Conservation (phyloP, 257 asterid species). For the Capsicum chinense region DNA sequence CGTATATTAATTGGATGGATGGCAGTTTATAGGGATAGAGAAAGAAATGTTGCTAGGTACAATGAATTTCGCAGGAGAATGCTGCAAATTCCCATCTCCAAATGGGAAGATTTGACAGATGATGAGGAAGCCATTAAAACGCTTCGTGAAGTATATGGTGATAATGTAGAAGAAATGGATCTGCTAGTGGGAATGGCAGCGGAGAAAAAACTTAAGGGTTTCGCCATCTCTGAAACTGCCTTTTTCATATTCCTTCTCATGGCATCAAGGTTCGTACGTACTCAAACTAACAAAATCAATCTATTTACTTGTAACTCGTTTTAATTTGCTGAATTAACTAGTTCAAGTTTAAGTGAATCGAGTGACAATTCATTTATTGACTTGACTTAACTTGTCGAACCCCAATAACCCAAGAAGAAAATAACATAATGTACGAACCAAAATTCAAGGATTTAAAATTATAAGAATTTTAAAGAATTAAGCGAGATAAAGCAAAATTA, state of each 20-base stretch:
- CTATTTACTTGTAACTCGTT: too few relatives aligned
- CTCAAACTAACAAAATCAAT: neutral
- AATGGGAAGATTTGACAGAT: slow-evolving; percentile 67
- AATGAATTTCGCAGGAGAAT: slow-evolving; percentile 59
- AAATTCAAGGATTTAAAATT: too few relatives aligned
- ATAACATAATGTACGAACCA: too few relatives aligned
- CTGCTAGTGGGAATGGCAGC: slow-evolving; percentile 61
- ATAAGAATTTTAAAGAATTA: too few relatives aligned
- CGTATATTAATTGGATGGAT: neutral
- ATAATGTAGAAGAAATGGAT: slow-evolving; percentile 63
- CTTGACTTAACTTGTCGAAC: too few relatives aligned
- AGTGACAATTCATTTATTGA: too few relatives aligned
- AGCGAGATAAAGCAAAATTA: too few relatives aligned
- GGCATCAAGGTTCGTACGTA: slow-evolving; percentile 54
- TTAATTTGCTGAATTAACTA: too few relatives aligned
- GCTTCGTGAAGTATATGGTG: slow-evolving; percentile 51
- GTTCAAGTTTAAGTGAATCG: too few relatives aligned
- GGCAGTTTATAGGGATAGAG: slow-evolving; percentile 70
- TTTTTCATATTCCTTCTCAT: slow-evolving; percentile 60
- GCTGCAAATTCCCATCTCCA: slow-evolving; percentile 55
- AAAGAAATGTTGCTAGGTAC: slow-evolving; percentile 66
- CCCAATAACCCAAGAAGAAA: too few relatives aligned
- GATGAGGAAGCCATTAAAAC: slow-evolving; percentile 49
- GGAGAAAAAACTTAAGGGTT: slow-evolving; percentile 62
- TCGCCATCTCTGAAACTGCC: slow-evolving; percentile 68